phyloP scores from a whole-genome alignment of 345 rosid species.

The Murraya koenigii region DNA sequence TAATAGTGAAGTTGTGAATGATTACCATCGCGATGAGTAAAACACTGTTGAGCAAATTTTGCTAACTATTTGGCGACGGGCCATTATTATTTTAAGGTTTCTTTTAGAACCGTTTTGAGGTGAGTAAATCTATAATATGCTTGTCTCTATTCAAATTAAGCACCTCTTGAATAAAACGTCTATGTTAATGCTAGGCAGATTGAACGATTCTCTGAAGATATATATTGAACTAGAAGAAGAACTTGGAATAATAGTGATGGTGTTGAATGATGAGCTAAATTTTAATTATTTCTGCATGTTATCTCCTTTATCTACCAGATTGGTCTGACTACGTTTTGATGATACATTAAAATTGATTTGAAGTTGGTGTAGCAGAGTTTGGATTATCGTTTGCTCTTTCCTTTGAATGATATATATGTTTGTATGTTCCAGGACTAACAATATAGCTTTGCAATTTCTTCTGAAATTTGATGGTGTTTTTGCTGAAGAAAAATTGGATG shows the following conservation, averaged over 20 bases:
- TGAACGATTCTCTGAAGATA: neutral
- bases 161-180: neutral
- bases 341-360: neutral
- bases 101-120: neutral
- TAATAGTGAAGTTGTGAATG: too few relatives aligned
- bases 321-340: neutral
- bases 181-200: neutral
- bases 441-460: too few relatives aligned
- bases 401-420: neutral
- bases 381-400: neutral
- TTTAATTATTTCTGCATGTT: neutral
- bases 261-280: neutral
- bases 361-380: neutral
- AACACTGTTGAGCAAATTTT: neutral
- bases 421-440: neutral
- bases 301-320: neutral
- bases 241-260: neutral
- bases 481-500: constrained; percentile 23
- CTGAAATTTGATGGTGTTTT: too few relatives aligned
- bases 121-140: neutral
- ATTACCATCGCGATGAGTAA: neutral
- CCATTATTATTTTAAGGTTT: neutral
- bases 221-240: neutral
- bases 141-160: neutral
- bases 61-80: too few relatives aligned